phyloP scores from a whole-genome alignment of 2,329 filamentous ascomycete genomes.

The Celoporthe dispersa region DNA sequence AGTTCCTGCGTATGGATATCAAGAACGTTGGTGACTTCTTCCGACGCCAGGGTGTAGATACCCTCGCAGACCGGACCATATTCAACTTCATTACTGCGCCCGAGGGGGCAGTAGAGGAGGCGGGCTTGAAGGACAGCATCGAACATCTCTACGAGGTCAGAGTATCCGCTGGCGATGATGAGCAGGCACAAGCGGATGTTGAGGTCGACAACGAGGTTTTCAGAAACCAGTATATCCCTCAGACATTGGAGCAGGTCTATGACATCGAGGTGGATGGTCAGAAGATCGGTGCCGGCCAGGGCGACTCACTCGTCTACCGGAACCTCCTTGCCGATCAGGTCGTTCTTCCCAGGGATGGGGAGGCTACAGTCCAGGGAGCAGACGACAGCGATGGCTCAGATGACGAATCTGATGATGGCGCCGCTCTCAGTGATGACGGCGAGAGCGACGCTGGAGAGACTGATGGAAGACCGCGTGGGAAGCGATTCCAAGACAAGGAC shows the following conservation, averaged over 20 bases:
- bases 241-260: conserved; percentile 94
- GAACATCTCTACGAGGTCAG: conserved; percentile 69
- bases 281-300: conserved; percentile 73
- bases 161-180: conserved; percentile 44
- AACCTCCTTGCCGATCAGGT: conserved; percentile 78
- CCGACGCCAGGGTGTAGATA: conserved; percentile 80
- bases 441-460: conserved; percentile 61
- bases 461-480: conserved; percentile 74
- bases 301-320: conserved; percentile 80
- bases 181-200: conserved; percentile 53
- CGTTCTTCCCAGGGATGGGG: conserved; percentile 45
- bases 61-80: conserved; percentile 75
- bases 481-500: conserved; percentile 89
- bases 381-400: conserved; percentile 45
- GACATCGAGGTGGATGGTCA: conserved; percentile 91
- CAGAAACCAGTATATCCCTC: conserved; percentile 93
- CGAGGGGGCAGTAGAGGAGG: conserved; percentile 63
- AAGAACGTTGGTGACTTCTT: conserved; percentile 97
- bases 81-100: conserved; percentile 80
- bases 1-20: conserved; percentile 97
- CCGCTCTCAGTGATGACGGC: conserved; percentile 45
- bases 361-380: conserved; percentile 41
- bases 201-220: conserved; percentile 92
- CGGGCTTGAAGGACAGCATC: conserved; percentile 63
- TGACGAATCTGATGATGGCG: conserved; percentile 54